Evolutionary conservation across 2,329 filamentous ascomycete species (phyloP).

Genomic region (Sporothrix sp.): DNA sequence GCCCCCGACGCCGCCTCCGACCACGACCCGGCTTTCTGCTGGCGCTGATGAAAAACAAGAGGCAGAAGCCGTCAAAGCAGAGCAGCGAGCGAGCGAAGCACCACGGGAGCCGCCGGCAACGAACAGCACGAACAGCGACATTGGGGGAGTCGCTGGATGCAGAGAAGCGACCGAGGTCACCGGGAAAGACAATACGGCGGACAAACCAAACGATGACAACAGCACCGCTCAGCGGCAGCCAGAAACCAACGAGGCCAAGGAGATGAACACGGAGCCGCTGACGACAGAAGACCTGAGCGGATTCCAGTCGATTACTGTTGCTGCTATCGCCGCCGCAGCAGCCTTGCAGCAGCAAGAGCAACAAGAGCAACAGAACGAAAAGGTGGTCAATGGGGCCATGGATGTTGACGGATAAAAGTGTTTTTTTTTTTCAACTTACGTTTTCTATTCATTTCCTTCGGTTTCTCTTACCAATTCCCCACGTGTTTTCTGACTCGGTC

Average conservation of each 20-base stretch:
- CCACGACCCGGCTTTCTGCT: background rate
- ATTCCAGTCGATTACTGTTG: constrained; percentile 8
- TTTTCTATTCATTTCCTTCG: background rate
- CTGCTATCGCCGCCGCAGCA: constrained; percentile 5
- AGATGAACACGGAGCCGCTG: background rate
- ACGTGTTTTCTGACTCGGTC: background rate
- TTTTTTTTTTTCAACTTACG: background rate
- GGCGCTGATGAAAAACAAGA: background rate
- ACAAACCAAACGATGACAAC: too few relatives aligned
- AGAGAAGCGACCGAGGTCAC: too few relatives aligned
- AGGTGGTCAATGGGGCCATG: constrained; percentile 6
- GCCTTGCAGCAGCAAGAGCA: background rate
- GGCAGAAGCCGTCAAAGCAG: background rate
- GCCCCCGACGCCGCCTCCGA: constrained; percentile 1
- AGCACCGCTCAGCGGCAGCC: background rate
- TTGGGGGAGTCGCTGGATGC: too few relatives aligned
- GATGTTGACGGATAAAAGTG: constrained; percentile 12
- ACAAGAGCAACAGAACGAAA: background rate
- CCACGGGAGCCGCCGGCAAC: too few relatives aligned
- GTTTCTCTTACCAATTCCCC: background rate
- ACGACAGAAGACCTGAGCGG: background rate
- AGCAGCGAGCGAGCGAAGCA: background rate
- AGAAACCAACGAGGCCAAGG: background rate
- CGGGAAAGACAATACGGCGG: too few relatives aligned
- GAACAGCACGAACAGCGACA: too few relatives aligned